Base-by-base conservation (phyloP, 164 flowering plant species). In the Macadamia tetraphylla region DNA sequence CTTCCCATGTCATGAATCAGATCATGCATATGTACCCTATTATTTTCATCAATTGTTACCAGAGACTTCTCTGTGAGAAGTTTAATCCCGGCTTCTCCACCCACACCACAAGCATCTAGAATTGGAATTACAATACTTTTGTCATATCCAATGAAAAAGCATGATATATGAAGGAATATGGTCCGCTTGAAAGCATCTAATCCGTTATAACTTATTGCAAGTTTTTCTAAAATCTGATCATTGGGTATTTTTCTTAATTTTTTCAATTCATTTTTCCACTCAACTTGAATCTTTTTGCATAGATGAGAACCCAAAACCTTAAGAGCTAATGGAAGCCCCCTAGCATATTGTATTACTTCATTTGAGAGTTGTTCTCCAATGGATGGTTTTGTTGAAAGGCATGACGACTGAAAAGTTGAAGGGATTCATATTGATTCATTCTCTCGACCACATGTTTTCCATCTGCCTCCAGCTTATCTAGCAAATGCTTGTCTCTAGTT, bases 171-270 rank as follows among this genome's bases (percentile, higher is more conserved):
- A 43, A n/a, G 29, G 51, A 46, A 46, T 46, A 46, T 46, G 9
- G 9, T 11, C 9, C 13, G 9, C 64, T 60, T n/a, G 6, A 43
- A 31, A 5, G 11, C 12, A 44, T 68, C 63, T n/a, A 68, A 29
- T 29, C 11, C 43, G 44, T 59, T 64, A 68, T 53, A 68, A 44
- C 64, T 68, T 59, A 60, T 60, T 68, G 11, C 44, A 3, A 68
- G 62, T 18, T 3, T 60, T 46, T 68, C 11, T 32, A 18, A 35
- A 49, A 68, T 29, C 35, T 60, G 42, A 2, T 59, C 56, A 44
- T 57, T 40, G 13, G 70, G 70, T 29, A 63, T 63, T 5, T 42
- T 35, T 2, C 17, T 35, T 49, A 63, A 63, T 48, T 63, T 17
- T 15, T 42, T 30, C 53, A 63, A 6, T 15, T 14, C 17, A 63